phyloP scores from a whole-genome alignment of 345 rosid species.

The Eucalyptus polyanthemos region DNA sequence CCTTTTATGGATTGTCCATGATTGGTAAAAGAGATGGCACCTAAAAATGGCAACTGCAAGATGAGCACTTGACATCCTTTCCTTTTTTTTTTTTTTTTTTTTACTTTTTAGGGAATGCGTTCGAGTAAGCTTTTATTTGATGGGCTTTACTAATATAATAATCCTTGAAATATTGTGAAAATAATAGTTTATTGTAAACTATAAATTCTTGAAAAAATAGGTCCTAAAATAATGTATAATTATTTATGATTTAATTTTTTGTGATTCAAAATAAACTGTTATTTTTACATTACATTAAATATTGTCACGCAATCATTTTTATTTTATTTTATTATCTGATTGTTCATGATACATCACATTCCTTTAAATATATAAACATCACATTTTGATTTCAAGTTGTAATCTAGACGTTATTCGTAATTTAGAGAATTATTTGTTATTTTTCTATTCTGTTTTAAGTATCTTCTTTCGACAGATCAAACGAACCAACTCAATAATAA shows the following conservation, averaged over 20 bases:
- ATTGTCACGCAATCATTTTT: fast-evolving
- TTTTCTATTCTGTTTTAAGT: not conserved
- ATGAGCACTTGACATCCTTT: not conserved
- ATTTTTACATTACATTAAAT: fast-evolving
- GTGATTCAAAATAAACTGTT: fast-evolving
- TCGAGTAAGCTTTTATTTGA: not conserved
- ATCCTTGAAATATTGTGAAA: fast-evolving
- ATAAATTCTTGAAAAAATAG: fast-evolving
- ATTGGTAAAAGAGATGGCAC: not conserved
- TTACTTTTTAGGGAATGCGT: not conserved
- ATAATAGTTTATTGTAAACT: fast-evolving
- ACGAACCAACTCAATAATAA: too few relatives aligned
- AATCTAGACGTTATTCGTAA: not conserved
- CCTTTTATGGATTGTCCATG: not conserved
- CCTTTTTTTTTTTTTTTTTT: too few relatives aligned
- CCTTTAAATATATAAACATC: not conserved
- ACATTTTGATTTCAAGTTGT: not conserved
- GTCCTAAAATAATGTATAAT: too few relatives aligned
- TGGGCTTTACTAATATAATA: too few relatives aligned
- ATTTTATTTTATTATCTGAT: not conserved
- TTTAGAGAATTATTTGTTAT: not conserved
- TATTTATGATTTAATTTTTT: too few relatives aligned
- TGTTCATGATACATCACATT: not conserved
- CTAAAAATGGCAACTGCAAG: not conserved
- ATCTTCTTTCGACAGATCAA: not conserved